A percentile compares a stretch with the other conserved stretches of the same genome.
phyloP scores from a whole-genome alignment of 495 filamentous ascomycete genomes.

The Evernia prunastri region DNA sequence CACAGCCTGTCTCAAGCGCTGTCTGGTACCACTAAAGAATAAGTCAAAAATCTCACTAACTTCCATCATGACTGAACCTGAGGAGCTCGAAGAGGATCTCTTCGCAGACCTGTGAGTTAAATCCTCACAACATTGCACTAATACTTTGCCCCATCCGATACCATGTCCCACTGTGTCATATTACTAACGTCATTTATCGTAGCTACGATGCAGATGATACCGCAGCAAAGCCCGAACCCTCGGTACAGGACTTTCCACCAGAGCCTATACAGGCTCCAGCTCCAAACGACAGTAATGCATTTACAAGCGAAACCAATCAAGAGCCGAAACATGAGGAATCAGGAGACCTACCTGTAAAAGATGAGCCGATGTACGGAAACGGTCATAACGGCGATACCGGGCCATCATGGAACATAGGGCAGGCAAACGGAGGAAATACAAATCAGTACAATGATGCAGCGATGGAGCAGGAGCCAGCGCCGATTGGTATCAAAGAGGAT shows the following conservation, averaged over 20 bases:
- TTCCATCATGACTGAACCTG: conserved; percentile 68
- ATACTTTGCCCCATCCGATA: neutral
- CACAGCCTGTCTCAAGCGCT: neutral
- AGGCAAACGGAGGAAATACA: conserved; percentile 41
- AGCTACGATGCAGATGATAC: conserved; percentile 87
- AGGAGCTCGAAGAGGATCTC: conserved; percentile 93
- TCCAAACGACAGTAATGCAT: neutral
- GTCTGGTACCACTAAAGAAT: neutral
- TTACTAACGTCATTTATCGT: conserved; percentile 10
- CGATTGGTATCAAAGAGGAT: conserved; percentile 88
- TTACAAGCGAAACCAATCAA: neutral
- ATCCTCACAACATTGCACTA: neutral
- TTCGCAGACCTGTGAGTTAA: conserved; percentile 89
- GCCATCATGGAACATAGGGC: conserved; percentile 25
- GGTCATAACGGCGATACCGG: conserved; percentile 32
- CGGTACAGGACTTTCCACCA: conserved; percentile 3
- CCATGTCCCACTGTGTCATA: neutral
- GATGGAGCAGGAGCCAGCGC: conserved; percentile 39
- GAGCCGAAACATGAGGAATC: conserved; percentile 1
- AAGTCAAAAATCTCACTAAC: conserved; percentile 13
- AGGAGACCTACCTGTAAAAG: conserved; percentile 7
- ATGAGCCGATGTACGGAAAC: conserved; percentile 41
- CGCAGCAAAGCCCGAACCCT: conserved; percentile 29
- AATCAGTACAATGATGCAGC: conserved; percentile 50
- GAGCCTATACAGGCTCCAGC: conserved; percentile 16